Conservation (phyloP, 2,329 filamentous ascomycete genomes). For the Emydomyces testavorans region DNA sequence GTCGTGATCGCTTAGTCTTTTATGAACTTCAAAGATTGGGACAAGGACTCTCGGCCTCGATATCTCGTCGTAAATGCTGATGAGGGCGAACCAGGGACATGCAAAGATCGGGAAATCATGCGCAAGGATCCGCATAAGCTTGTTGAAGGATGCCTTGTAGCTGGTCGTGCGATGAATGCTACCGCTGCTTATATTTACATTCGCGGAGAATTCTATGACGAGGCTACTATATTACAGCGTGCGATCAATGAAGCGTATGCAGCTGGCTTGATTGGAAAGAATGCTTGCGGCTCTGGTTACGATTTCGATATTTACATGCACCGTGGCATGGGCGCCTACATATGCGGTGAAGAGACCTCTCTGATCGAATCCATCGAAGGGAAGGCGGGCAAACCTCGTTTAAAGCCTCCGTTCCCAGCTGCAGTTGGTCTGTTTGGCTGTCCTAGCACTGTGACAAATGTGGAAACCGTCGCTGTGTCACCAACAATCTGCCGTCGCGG, state of each 20-base stretch:
- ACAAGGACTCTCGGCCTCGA: slow-evolving; percentile 89
- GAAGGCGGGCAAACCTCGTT: slow-evolving; percentile 93
- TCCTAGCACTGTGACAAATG: slow-evolving; percentile 94
- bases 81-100: slow-evolving; percentile 96
- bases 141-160: slow-evolving; percentile 89
- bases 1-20: slow-evolving; percentile 57
- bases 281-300: slow-evolving; percentile 91
- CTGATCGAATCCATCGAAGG: slow-evolving; percentile 96
- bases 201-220: slow-evolving; percentile 93
- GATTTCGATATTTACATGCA: slow-evolving; percentile 97
- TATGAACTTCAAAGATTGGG: slow-evolving; percentile 99
- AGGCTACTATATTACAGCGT: slow-evolving; percentile 82
- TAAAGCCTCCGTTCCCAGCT: slow-evolving; percentile 97
- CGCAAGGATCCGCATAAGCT: slow-evolving; percentile 99
- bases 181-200: slow-evolving; percentile 99
- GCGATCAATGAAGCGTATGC: slow-evolving; percentile 97
- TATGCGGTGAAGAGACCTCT: slow-evolving; percentile 96
- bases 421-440: slow-evolving; percentile 96
- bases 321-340: slow-evolving; percentile 92
- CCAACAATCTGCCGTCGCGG: slow-evolving; percentile 93
- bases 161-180: slow-evolving; percentile 96
- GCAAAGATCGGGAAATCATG: slow-evolving; percentile 99
- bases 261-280: slow-evolving; percentile 91
- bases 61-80: slow-evolving; percentile 98
- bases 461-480: slow-evolving; percentile 90